phyloP scores from a whole-genome alignment of 2,329 filamentous ascomycete species.

The Huntiella savannae region DNA sequence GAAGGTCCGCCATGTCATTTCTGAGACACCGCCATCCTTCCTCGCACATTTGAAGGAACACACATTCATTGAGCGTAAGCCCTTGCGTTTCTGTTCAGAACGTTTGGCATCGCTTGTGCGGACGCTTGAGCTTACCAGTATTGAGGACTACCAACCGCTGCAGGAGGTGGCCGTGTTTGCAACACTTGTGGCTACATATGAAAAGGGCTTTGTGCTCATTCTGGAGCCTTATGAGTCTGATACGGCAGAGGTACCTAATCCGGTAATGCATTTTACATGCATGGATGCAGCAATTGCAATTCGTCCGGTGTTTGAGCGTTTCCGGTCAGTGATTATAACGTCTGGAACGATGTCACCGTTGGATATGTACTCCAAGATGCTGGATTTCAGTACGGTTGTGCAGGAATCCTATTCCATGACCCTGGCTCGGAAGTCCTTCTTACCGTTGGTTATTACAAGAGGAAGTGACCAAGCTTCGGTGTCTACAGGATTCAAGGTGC shows the following conservation, averaged over 20 bases:
- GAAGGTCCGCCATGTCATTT: conserved; percentile 95
- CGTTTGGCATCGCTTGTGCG: conserved; percentile 83
- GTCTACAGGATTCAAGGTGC: conserved; percentile 83
- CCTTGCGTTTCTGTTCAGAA: conserved; percentile 84
- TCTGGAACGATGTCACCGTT: conserved; percentile 91
- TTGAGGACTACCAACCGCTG: conserved; percentile 90
- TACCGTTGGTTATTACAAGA: conserved; percentile 93
- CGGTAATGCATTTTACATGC: conserved; percentile 91
- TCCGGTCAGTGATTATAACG: conserved; percentile 95
- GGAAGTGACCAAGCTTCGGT: conserved; percentile 88
- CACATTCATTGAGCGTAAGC: conserved; percentile 95
- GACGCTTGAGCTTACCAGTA: conserved; percentile 88
- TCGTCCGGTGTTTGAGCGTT: conserved; percentile 90
- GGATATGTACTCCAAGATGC: conserved; percentile 99
- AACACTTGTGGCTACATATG: conserved; percentile 87
- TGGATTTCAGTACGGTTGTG: conserved; percentile 77
- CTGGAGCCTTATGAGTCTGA: conserved; percentile 96
- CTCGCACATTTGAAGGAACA: conserved; percentile 82
- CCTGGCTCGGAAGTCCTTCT: conserved; percentile 77
- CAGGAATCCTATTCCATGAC: conserved; percentile 98
- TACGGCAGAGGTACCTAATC: conserved; percentile 85
- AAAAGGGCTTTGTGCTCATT: conserved; percentile 88
- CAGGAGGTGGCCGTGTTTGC: conserved; percentile 97
- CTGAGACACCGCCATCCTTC: conserved; percentile 89
- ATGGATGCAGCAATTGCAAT: conserved; percentile 95